These are phyloP conservation scores for Penicillium capsulatum DNA, from an alignment of 2,329 filamentous ascomycete genomes.

Conservation along the genomic window DNA sequence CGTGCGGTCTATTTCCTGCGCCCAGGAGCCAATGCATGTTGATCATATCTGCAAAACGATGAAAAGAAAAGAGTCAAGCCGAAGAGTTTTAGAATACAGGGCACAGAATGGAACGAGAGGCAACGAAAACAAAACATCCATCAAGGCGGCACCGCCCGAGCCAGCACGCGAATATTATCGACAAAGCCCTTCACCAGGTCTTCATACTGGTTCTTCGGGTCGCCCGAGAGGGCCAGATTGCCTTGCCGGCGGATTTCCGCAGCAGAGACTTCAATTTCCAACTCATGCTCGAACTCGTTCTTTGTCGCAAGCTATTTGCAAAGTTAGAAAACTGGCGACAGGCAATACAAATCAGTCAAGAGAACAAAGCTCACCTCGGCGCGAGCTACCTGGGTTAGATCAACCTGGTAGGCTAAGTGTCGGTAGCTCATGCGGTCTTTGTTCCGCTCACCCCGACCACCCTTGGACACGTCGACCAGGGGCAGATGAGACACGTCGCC, in stretches of 20 bases:
- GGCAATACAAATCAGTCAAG: constrained; percentile 7
- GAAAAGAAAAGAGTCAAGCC: constrained; percentile 3
- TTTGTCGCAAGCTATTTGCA: constrained; percentile 26
- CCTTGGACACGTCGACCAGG: constrained; percentile 39
- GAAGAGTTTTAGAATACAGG: constrained; percentile 13
- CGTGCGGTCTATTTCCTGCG: too few species aligned
- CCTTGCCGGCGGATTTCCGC: constrained; percentile 45
- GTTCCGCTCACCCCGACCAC: constrained; percentile 56
- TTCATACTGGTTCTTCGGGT: constrained; percentile 43
- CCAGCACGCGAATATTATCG: constrained; percentile 47
- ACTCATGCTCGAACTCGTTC: constrained; percentile 46
- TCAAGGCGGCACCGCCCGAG: constrained; percentile 38
- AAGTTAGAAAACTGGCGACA: constrained; percentile 14
- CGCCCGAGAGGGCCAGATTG: constrained; percentile 37
- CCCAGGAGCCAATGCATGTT: constrained; percentile 7
- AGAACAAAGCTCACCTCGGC: constrained; percentile 39
- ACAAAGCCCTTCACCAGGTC: constrained; percentile 47
- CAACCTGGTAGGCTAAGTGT: constrained; percentile 82
- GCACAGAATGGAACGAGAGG: constrained; percentile 18
- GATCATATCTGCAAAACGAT: constrained; percentile 17
- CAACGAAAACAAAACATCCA: constrained; percentile 6
- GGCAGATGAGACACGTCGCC: constrained; percentile 58
- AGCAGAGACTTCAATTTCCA: constrained; percentile 48
- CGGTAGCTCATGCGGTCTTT: constrained; percentile 92
- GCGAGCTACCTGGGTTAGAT: constrained; percentile 81